Base-by-base conservation (phyloP, 495 filamentous ascomycete genomes). In the Neurospora cerealis region DNA sequence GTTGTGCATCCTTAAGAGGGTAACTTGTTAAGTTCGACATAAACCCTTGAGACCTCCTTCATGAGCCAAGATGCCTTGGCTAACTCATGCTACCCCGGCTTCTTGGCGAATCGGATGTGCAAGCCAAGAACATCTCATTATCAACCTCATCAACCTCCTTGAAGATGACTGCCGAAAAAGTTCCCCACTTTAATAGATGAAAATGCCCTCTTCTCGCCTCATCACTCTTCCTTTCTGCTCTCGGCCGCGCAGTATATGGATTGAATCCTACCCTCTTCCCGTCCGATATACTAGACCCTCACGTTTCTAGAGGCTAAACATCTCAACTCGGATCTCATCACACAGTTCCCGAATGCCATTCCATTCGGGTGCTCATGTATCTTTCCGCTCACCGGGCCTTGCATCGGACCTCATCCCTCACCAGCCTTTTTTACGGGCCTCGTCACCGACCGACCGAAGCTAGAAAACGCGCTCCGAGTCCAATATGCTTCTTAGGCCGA, bases 71-170 rank as follows among this genome's bases (percentile, higher is more conserved):
- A 38, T 38, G 37, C 37, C 37, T 10, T 28, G 24, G 24, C 24
- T 28, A 28, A 28, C 24, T 28, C 24, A 28, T 28, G 24, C 24
- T 28, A 28, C 24, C 75, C 75, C 74, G 70, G 77, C 10, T 39
- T 60, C 75, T 76, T 72, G 73, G 74, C 74, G 69, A 34, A 69
- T 66, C 38, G 71, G 76, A 80, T 78, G 77, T 80, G 78, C 77
- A 78, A 41, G 75, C 75, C 77, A 79, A 80, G 75, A 69, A 17
- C 37, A 62, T 5, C 36, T 62, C 40, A 36, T 62, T 42, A 62
- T 72, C 71, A 19, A 34, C 70, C 48, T 72, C 70, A 19, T 24
- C 17, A 24, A n/a, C 17, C 32, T 76, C 46, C 76, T 73, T 66
- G 46, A 62, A 66, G 54, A 70, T 74, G 74, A 78, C 70, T 79